Evolutionary conservation across 129 eudicot genomes (phyloP), one percentile per base, ranked within the genome.

Genomic region (Pseudognaphalium luteoalbum): DNA sequence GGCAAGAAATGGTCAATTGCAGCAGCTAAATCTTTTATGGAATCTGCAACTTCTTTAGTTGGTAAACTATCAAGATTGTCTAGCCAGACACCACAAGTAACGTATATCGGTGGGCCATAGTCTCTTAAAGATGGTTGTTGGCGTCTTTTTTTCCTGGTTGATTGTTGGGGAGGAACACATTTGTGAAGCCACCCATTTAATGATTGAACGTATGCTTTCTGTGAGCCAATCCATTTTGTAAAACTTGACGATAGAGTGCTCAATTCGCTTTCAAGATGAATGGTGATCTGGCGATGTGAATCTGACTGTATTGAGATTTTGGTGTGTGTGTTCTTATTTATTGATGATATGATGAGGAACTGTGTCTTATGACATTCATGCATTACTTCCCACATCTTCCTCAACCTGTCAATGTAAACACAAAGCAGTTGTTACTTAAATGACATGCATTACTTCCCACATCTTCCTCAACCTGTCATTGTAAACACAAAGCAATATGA

Each of bases 361-460:
- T 94, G 99, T 67, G 68, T 85, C 82, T 83, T 86, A 81, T 94
- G 99, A 81, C 92, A 89, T 30, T 89, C 96, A 57, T 75, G 75
- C 99, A 94, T 94, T 78, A 72, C 86, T 71, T 91, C 96, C 99
- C 99, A 94, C 99, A 94, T 94, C 84, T 78, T 86, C 85, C 88
- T 86, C 67, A 94, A 83, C 81, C 99, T 94, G 89, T 35, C 72
- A 72, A 30, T 15, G 22, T 41, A 42, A 44, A 72, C 21, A 59
- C 30, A 37, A 19, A 25, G 10, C 12, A 69, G 59, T 14, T 9
- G 2, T 21, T 50, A 56, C 22, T 54, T 61, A 35, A 42, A 47
- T 60, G 99, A 81, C 92, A 57, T 75, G 75, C 99, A 94, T 94
- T 78, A 72, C 86, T 71, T 91, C 96, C 99, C 99, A 94, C 99